Evolutionary conservation across 495 filamentous ascomycete species (phyloP).

Genomic region (Penicillium cosmopolitanum): DNA sequence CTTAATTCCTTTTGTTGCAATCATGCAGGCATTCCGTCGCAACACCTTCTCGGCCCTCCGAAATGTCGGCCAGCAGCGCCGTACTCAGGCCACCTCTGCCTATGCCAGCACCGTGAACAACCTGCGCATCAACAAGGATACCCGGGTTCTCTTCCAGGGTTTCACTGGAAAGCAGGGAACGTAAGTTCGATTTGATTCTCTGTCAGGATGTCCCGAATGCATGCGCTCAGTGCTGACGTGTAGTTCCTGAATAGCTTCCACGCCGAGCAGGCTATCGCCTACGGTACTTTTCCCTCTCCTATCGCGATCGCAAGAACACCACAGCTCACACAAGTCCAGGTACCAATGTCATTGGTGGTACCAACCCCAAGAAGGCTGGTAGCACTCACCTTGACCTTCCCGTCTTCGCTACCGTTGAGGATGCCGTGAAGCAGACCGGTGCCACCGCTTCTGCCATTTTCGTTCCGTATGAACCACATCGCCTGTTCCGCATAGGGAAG

Average conservation of each 20-base stretch:
- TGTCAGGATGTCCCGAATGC: not conserved
- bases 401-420: slow-evolving; percentile 87
- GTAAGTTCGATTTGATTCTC: slow-evolving; percentile 58
- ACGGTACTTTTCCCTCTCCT: slow-evolving; percentile 63
- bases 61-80: slow-evolving; percentile 55
- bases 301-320: slow-evolving; percentile 21
- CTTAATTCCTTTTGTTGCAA: slow-evolving; percentile 28
- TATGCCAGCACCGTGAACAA: slow-evolving; percentile 88
- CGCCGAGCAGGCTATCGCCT: slow-evolving; percentile 95
- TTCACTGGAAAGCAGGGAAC: slow-evolving; percentile 99
- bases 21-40: slow-evolving; percentile 60
- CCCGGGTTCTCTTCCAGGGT: slow-evolving; percentile 94
- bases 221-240: slow-evolving; percentile 45
- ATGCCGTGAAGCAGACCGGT: slow-evolving; percentile 89
- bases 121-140: slow-evolving; percentile 88
- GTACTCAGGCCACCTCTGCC: slow-evolving; percentile 65
- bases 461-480: slow-evolving; percentile 72
- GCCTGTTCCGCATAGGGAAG: slow-evolving; percentile 1
- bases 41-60: slow-evolving; percentile 53
- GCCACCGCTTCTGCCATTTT: slow-evolving; percentile 95
- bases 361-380: slow-evolving; percentile 98
- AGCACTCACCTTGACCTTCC: slow-evolving; percentile 85
- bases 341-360: slow-evolving; percentile 96
- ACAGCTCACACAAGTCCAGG: slow-evolving; percentile 58
- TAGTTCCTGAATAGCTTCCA: slow-evolving; percentile 74